Evolutionary conservation across 345 rosid species (phyloP).

Genomic region (Noccaea bulbosa): DNA sequence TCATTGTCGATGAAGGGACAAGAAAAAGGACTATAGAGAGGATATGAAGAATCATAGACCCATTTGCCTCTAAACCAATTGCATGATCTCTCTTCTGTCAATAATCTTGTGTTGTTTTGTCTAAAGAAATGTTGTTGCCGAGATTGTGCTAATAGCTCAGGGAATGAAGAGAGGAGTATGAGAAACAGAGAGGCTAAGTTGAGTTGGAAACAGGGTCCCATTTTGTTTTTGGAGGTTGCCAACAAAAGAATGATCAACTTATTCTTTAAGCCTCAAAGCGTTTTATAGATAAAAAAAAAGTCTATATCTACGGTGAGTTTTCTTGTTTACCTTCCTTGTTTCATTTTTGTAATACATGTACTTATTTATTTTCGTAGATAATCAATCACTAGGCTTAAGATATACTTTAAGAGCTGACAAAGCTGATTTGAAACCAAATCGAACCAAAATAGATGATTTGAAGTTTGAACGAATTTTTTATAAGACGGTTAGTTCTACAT

Average conservation of each 20-base stretch:
- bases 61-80: slow-evolving; percentile 71
- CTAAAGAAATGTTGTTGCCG: slow-evolving; percentile 36
- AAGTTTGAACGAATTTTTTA: background rate
- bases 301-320: slow-evolving; percentile 15
- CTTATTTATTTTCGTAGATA: slow-evolving; percentile 9
- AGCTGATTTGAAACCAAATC: background rate
- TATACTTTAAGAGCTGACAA: slow-evolving; percentile 26
- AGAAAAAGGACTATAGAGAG: slow-evolving; percentile 62
- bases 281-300: slow-evolving; percentile 27
- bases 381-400: slow-evolving; percentile 37
- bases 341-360: background rate
- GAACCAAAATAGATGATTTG: background rate
- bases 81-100: slow-evolving; percentile 41
- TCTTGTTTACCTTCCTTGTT: slow-evolving; percentile 19
- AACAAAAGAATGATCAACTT: slow-evolving; percentile 38
- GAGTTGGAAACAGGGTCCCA: slow-evolving; percentile 37
- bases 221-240: slow-evolving; percentile 21
- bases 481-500: background rate
- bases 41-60: slow-evolving; percentile 69
- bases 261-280: slow-evolving; percentile 29
- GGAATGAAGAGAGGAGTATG: slow-evolving; percentile 35
- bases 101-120: slow-evolving; percentile 39
- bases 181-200: slow-evolving; percentile 39
- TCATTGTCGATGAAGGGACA: slow-evolving; percentile 75
- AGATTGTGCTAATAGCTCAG: slow-evolving; percentile 34